Evolutionary conservation across 2,329 filamentous ascomycete species (phyloP), one percentile per base, ranked within the genome.

Genomic region (Phaeosphaeria sp.): DNA sequence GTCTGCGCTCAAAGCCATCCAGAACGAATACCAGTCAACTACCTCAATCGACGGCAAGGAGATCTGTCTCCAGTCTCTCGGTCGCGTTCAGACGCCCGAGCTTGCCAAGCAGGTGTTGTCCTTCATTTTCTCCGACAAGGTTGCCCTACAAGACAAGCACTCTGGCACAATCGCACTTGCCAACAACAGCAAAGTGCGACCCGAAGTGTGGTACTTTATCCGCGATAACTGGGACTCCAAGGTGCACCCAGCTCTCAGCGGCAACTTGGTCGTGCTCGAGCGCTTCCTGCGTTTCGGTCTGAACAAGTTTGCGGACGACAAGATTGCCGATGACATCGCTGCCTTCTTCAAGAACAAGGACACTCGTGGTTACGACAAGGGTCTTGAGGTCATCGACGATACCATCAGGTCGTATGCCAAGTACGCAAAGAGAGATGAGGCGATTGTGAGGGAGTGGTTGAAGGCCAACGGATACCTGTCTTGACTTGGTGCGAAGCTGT

Each of bases 21-120:
- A 94, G 81, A 87, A 92, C 53, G 93, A 97, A 75, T 98, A 92
- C 84, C 84, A 87, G 62, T 88, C 83, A 50, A 95, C 92, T 13
- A 89, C 90, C 51, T 92, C 93, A 7, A 89, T 97, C 39, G 95
- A 98, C 70, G 93, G 93, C 68, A 96, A 93, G 78, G 93, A 97
- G 66, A 91, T 96, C 63, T 90, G 88, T 65, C 85, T 98, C 2
- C 82, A 86, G 39, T 87, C 91, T 3, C 84, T 99, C 45, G 92
- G 93, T 33, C 87, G 88, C 40, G 88, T 91, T 20, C 89, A 89
- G 67, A 87, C 92, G 54, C 74, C 82, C 0, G 85, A 87, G 9
- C 81, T 97, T 27, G 87, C 96, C 45, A 81, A 84, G 55, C 79
- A 89, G 72, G 83, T 89, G 84, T 73, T 90, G 82, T 68, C 89